Conservation (phyloP, 768 basidiomycete species). For the Cystobasidium onofrii region DNA sequence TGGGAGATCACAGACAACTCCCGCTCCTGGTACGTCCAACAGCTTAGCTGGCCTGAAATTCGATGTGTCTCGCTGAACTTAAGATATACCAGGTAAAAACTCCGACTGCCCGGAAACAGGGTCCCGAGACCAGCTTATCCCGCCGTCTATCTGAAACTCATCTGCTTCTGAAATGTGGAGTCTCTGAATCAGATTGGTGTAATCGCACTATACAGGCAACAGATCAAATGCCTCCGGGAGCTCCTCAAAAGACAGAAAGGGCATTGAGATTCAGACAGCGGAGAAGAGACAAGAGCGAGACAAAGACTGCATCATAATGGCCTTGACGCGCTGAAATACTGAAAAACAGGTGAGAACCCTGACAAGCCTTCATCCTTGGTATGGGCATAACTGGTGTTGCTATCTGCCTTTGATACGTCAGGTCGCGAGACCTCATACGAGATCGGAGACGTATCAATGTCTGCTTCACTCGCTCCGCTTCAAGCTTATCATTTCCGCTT, state of each 20-base stretch:
- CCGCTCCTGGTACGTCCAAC: conserved; percentile 71
- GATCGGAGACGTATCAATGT: conserved; percentile 98
- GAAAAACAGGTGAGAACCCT: conserved; percentile 60
- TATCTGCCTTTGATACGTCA: too few species aligned
- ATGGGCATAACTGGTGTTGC: too few species aligned
- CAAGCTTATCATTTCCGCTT: conserved; percentile 86
- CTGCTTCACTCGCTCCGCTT: conserved; percentile 88
- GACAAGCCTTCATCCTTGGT: too few species aligned
- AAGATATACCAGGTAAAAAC: conserved; percentile 62
- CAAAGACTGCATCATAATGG: conserved; percentile 88
- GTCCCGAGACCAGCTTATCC: conserved; percentile 83
- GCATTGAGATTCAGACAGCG: conserved; percentile 47
- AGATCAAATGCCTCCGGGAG: conserved; percentile 76
- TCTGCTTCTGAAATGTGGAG: conserved; percentile 57
- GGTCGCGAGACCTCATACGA: conserved; percentile 84
- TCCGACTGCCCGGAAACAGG: conserved; percentile 66
- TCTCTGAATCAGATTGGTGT: conserved; percentile 70
- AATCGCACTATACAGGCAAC: conserved; percentile 87
- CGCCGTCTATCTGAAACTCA: conserved; percentile 78
- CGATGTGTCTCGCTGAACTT: background rate
- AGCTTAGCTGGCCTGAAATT: too few species aligned
- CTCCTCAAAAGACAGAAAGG: conserved; percentile 54
- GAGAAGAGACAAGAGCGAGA: conserved; percentile 38
- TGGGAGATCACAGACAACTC: conserved; percentile 95
- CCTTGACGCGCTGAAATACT: conserved; percentile 82